Base-by-base conservation (phyloP, 257 asterid genomes). In the Verbascum thapsus region DNA sequence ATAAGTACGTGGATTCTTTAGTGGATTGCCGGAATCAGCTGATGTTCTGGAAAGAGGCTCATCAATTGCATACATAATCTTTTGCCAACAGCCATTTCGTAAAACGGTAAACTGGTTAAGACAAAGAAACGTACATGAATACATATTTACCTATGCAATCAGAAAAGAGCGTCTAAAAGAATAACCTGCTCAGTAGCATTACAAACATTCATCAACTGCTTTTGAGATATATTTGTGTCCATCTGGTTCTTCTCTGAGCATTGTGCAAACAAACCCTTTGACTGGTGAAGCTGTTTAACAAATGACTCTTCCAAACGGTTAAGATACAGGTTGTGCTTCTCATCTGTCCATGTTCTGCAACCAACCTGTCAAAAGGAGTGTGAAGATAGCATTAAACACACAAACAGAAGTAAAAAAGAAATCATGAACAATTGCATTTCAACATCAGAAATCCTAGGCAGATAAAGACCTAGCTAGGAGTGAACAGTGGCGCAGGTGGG, bases 281-380 rank as follows among this genome's bases (percentile, higher is more conserved):
- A 75, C 47, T 59, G 82, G 67, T 76, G 79, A 52, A 90, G 69
- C 72, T 87, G 85, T 65, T 77, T 72, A 44, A 83, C 83, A 74
- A 87, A 87, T 55, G 95, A 83, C 75, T 76, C 75, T 67, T 90
- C 97, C 80, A 90, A 74, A 54, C 54, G 72, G 75, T 76, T 58
- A 52, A 90, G 90, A 80, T 78, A 87, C 10, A 61, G 68, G 62
- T 79, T 76, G 79, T 90, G 97, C 79, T 74, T 78, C 80, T 77
- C 88, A 39, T 90, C 60, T 41, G 96, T 85, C 96, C 92, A 88
- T 66, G 70, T 63, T 43, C 72, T 45, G 70, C 58, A 16, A 43
- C 74, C 72, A 48, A 54, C 79, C 95, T 89, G 88, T 50, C 53
- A 12, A 26, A 59, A 52, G 20, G 58, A 57, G 45, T 40, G 38